Evolutionary conservation across 805 yeast species (phyloP).

Genomic region (Saccharomyces eubayanus): DNA sequence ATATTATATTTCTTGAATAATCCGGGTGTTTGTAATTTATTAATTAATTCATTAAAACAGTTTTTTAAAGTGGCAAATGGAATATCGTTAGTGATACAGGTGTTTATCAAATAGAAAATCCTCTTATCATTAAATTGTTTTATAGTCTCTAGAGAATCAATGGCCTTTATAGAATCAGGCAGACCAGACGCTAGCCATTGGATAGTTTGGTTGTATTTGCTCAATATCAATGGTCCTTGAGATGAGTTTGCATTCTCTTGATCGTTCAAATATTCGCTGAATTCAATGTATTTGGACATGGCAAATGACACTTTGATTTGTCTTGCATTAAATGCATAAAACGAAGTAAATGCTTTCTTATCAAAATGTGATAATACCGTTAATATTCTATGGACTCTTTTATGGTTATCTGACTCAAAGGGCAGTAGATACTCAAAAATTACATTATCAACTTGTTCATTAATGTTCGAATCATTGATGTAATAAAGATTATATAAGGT

Average conservation of each 20-base stretch:
- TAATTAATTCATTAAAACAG: slow-evolving; percentile 54
- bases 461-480: slow-evolving; percentile 62
- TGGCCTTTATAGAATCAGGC: slow-evolving; percentile 45
- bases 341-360: slow-evolving; percentile 52
- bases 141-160: slow-evolving; percentile 45
- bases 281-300: slow-evolving; percentile 39
- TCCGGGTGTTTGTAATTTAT: slow-evolving; percentile 46
- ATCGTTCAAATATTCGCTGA: slow-evolving; percentile 38
- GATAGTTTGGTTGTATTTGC: slow-evolving; percentile 45
- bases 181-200: slow-evolving; percentile 53
- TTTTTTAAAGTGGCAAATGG: slow-evolving; percentile 53
- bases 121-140: slow-evolving; percentile 51
- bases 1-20: slow-evolving; percentile 33
- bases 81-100: slow-evolving; percentile 47
- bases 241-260: slow-evolving; percentile 18
- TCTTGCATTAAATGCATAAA: slow-evolving; percentile 59
- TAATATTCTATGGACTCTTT: slow-evolving; percentile 48
- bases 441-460: slow-evolving; percentile 52
- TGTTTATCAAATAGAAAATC: slow-evolving; percentile 45
- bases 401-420: slow-evolving; percentile 36
- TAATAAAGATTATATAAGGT: slow-evolving; percentile 57
- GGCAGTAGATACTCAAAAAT: slow-evolving; percentile 59
- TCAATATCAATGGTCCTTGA: neutral
- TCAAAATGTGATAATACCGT: slow-evolving; percentile 42
- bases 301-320: slow-evolving; percentile 55